A percentile compares a stretch with the other conserved stretches of the same genome.
phyloP scores from a whole-genome alignment of 192 early-diverging fungal species.

The Podochytrium sp. region DNA sequence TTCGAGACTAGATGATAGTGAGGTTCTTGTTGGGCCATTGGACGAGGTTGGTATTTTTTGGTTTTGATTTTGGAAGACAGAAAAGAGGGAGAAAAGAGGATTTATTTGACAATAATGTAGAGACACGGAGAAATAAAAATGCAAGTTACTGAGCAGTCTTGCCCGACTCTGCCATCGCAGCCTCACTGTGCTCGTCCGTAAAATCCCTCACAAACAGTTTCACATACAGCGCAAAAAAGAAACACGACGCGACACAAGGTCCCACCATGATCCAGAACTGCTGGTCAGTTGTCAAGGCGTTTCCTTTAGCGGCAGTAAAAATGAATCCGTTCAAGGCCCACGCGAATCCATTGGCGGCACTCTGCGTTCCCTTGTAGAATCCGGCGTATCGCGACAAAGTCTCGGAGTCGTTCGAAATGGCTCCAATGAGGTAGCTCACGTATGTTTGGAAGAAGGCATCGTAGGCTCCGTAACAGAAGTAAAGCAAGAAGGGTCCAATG shows the following conservation, averaged over 20 bases:
- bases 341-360: not conserved
- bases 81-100: too few species aligned
- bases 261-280: not conserved
- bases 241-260: not conserved
- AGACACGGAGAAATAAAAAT: too few species aligned
- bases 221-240: not conserved
- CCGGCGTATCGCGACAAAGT: conserved; percentile 50
- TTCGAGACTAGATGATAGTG: too few species aligned
- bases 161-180: too few species aligned
- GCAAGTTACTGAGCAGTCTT: too few species aligned
- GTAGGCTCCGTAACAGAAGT: conserved; percentile 72
- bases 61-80: too few species aligned
- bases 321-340: not conserved
- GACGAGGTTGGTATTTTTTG: too few species aligned
- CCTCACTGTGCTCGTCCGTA: too few species aligned
- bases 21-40: too few species aligned
- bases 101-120: too few species aligned
- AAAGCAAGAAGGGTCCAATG: conserved; percentile 66
- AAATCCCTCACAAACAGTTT: conserved; percentile 8
- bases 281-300: not conserved
- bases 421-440: conserved; percentile 83
- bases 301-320: not conserved
- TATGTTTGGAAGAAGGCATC: conserved; percentile 84
- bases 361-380: conserved; percentile 89
- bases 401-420: conserved; percentile 78